Evolutionary conservation across 1,284 basidiomycete species (phyloP).

Genomic region (Apiotrichum montevideense): DNA sequence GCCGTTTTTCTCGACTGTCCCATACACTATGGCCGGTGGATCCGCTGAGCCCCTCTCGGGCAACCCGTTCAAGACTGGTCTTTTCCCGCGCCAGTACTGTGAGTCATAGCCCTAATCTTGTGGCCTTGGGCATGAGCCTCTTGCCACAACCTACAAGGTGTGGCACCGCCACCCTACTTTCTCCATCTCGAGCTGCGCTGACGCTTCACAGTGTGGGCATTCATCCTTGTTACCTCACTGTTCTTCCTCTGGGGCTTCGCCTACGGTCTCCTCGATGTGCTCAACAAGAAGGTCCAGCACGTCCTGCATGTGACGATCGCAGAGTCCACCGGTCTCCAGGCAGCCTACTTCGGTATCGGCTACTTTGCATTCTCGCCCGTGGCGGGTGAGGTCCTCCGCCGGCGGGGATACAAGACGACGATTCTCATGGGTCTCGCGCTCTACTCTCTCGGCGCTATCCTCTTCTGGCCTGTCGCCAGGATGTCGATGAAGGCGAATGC

Average conservation of each 20-base stretch:
- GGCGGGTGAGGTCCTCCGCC: constrained; percentile 44
- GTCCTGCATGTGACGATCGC: constrained; percentile 68
- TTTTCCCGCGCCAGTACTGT: constrained; percentile 13
- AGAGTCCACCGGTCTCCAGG: constrained; percentile 75
- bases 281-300: constrained; percentile 75
- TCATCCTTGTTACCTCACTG: constrained; percentile 56
- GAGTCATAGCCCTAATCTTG: background rate
- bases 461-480: constrained; percentile 74
- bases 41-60: constrained; percentile 2
- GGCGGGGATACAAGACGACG: constrained; percentile 49
- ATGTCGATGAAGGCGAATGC: constrained; percentile 32
- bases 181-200: background rate
- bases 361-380: constrained; percentile 53
- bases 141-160: background rate
- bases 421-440: constrained; percentile 62
- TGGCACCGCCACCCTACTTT: too few relatives aligned
- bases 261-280: constrained; percentile 69
- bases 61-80: constrained; percentile 11
- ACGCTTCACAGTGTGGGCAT: constrained; percentile 49
- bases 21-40: constrained; percentile 9
- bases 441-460: constrained; percentile 67
- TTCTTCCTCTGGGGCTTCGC: constrained; percentile 54
- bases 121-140: too few relatives aligned
- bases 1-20: too few relatives aligned
- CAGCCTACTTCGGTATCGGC: constrained; percentile 67